Base-by-base conservation (phyloP, 192 early-diverging fungal species). In the Physocladia obscura region DNA sequence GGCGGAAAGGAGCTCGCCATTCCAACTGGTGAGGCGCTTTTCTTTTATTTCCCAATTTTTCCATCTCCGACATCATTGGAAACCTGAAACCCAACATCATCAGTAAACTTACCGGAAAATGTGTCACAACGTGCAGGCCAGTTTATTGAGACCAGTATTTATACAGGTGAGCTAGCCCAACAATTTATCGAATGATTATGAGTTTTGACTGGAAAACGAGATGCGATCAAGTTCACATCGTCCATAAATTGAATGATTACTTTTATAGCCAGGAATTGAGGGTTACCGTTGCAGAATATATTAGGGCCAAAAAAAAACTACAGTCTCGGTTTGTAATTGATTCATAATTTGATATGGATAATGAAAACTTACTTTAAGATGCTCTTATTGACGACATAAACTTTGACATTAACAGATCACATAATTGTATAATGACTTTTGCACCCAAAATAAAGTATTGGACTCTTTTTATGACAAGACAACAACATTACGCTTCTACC, bases 131-230 rank as follows among this genome's bases (percentile, higher is more conserved):
- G 63, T n/a, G 83, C 89, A 21, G 84, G 87, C 40, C 69, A 79
- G 6, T 78, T 82, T 22, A 60, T 94, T 35, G 84, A 89, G 0
- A 90, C 91, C 17, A 96, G 97, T 59, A 92, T 99, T 55, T 98
- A 81, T 93, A 90, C 67, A 96, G 97, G 3, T 99, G 94, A 93
- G 94, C 93, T 22, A 79, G 85, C 49, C 57, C 69, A 8, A 63
- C 71, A 0, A 88, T 98, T 4, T 86, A 87, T 49, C 92, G 92
- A n/a, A 98, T 99, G 96, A 95, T 98, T 22, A 96, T 98, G 95
- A 93, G 91, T 61, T 87, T 94, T 48, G 97, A 96, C n/a, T 99
- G 97, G 97, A 99, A 97, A 76, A 93, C 94, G 79, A 86, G 91
- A 49, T 94, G 92, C 17, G 95, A 93, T 61, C 96, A 99, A 73